A percentile compares a stretch with the other conserved stretches of the same genome.
These are phyloP conservation scores for Trichoderma gamsii DNA, from an alignment of 495 filamentous ascomycete species.

Conservation along the genomic window DNA sequence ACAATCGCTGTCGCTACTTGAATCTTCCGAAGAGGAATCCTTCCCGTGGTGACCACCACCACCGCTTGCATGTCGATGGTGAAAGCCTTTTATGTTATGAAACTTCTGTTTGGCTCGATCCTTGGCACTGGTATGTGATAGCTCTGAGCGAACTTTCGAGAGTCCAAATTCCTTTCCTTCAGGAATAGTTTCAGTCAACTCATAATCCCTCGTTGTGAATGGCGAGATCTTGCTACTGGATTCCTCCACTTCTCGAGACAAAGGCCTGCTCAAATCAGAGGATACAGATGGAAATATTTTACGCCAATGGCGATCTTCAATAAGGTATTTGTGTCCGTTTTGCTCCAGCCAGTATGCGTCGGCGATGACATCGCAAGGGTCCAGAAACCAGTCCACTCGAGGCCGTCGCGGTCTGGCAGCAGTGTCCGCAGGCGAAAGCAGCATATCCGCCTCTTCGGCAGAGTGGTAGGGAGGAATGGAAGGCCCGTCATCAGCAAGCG, in stretches of 20 bases:
- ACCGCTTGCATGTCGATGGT: slow-evolving; percentile 38
- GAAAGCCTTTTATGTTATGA: slow-evolving; percentile 41
- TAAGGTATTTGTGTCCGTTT: slow-evolving; percentile 61
- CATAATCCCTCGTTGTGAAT: slow-evolving; percentile 9
- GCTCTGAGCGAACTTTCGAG: slow-evolving; percentile 17
- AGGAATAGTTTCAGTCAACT: slow-evolving; percentile 16
- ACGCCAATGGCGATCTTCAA: slow-evolving; percentile 67
- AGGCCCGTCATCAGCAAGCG: slow-evolving; percentile 40
- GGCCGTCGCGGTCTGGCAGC: slow-evolving; percentile 52
- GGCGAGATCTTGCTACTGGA: not conserved
- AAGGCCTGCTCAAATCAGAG: slow-evolving; percentile 20
- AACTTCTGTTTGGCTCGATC: slow-evolving; percentile 46
- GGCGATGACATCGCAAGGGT: slow-evolving; percentile 73
- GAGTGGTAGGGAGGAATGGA: slow-evolving; percentile 51
- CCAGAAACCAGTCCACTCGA: slow-evolving; percentile 72
- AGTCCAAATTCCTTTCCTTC: not conserved
- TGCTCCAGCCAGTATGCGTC: slow-evolving; percentile 84
- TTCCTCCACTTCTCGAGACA: slow-evolving; percentile 18
- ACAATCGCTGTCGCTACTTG: slow-evolving; percentile 41
- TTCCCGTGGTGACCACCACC: slow-evolving; percentile 33
- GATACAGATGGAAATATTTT: slow-evolving; percentile 54
- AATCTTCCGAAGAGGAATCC: slow-evolving; percentile 40
- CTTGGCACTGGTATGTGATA: slow-evolving; percentile 28
- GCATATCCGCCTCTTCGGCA: slow-evolving; percentile 29
- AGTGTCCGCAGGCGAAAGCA: slow-evolving; percentile 29